Conservation (phyloP, 2,329 filamentous ascomycete genomes). For the Aspergillus sergii region DNA sequence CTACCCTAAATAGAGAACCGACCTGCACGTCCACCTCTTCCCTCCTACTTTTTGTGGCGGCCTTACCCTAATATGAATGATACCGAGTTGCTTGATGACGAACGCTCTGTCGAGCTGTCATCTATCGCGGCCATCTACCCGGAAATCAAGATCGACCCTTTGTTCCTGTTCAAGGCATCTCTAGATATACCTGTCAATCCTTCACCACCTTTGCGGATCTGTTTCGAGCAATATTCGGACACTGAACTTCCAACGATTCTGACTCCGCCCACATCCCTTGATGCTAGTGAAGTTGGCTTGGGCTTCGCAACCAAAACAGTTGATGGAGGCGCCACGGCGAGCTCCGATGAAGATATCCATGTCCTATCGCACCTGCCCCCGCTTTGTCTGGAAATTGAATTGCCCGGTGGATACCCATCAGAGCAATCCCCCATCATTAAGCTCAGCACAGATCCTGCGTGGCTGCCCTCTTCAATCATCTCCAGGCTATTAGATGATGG, state of each 20-base stretch:
- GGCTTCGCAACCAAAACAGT: slow-evolving; percentile 27
- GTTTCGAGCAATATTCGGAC: slow-evolving; percentile 42
- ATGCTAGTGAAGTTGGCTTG: slow-evolving; percentile 27
- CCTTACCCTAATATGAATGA: slow-evolving; percentile 38
- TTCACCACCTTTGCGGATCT: slow-evolving; percentile 52
- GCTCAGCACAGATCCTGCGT: slow-evolving; percentile 53
- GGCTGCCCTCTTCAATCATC: slow-evolving; percentile 54
- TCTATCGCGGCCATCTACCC: slow-evolving; percentile 65
- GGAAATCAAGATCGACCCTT: slow-evolving; percentile 56
- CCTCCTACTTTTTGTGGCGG: not conserved
- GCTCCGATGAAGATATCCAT: slow-evolving; percentile 43
- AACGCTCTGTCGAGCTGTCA: slow-evolving; percentile 61
- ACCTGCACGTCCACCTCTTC: not conserved
- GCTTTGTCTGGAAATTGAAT: slow-evolving; percentile 53
- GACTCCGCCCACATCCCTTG: slow-evolving; percentile 47
- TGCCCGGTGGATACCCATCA: slow-evolving; percentile 61
- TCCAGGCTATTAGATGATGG: slow-evolving; percentile 51
- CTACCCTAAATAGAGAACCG: not conserved
- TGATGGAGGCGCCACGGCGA: slow-evolving; percentile 19
- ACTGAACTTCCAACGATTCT: slow-evolving; percentile 35
- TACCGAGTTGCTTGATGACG: slow-evolving; percentile 50
- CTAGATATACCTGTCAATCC: slow-evolving; percentile 61
- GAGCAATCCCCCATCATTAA: slow-evolving; percentile 53
- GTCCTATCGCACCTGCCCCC: slow-evolving; percentile 59
- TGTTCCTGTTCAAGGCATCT: slow-evolving; percentile 51